A percentile compares a stretch with the other conserved stretches of the same genome.
Conservation (phyloP, 23 red algal genomes). For the Gracilariopsis chorda region DNA sequence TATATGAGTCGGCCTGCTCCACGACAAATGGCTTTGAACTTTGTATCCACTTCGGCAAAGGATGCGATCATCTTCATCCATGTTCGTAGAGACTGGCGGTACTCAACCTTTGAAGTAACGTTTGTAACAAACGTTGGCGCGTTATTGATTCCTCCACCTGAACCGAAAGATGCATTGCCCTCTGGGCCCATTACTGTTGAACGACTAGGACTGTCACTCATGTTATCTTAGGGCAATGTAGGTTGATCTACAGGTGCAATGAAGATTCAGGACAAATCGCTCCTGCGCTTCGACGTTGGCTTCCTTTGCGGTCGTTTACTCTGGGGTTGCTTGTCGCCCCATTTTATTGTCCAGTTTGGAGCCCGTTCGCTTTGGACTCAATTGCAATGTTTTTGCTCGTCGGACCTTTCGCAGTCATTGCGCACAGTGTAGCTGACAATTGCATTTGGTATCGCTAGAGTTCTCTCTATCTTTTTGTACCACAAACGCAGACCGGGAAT, state of each 20-base stretch:
- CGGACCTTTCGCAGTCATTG: not conserved
- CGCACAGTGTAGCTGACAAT: not conserved
- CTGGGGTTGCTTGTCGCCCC: not conserved
- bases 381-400: not conserved
- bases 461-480: too few relatives aligned
- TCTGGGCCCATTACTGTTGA: constrained; percentile 40
- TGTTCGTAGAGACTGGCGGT: constrained; percentile 18
- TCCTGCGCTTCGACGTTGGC: not conserved
- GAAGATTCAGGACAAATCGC: not conserved
- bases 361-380: not conserved
- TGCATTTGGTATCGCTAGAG: not conserved
- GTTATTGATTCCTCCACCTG: not conserved
- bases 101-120: constrained; percentile 19
- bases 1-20: constrained; percentile 14
- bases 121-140: constrained; percentile 40
- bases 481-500: too few relatives aligned
- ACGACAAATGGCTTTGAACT: constrained; percentile 16
- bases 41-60: constrained; percentile 55
- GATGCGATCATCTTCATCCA: constrained; percentile 29
- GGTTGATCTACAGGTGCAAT: not conserved
- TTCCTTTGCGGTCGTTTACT: constrained; percentile 24
- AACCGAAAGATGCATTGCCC: not conserved
- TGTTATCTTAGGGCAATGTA: not conserved
- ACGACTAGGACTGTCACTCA: constrained; percentile 3
- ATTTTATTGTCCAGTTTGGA: not conserved